Conservation (phyloP, 2,329 filamentous ascomycete species). For the Botrytis byssoidea region DNA sequence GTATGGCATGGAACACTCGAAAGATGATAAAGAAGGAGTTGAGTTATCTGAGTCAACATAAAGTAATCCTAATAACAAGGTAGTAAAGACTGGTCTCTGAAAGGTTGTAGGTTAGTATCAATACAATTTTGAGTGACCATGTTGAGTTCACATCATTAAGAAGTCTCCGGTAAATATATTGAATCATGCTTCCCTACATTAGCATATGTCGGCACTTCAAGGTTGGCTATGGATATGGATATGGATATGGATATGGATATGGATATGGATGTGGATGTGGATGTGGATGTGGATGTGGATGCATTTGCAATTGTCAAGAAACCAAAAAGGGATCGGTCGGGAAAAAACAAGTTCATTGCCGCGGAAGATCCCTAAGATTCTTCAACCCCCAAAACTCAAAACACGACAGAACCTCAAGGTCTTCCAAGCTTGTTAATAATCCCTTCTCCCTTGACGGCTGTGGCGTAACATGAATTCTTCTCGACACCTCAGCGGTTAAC, state of each 20-base stretch:
- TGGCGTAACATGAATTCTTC: not conserved
- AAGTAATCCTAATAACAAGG: not conserved
- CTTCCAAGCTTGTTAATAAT: too few relatives aligned
- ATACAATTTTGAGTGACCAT: not conserved
- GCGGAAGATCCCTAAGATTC: not conserved
- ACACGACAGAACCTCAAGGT: conserved; percentile 5
- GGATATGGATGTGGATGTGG: not conserved
- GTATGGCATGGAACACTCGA: not conserved
- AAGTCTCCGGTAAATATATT: not conserved
- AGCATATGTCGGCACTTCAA: conserved; percentile 3
- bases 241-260: not conserved
- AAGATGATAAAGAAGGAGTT: not conserved
- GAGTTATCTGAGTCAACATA: not conserved
- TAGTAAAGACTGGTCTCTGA: not conserved
- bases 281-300: not conserved
- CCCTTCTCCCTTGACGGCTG: not conserved
- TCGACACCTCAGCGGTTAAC: not conserved
- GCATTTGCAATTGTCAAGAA: not conserved
- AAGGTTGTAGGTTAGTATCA: not conserved
- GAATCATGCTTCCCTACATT: not conserved
- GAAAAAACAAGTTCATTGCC: not conserved
- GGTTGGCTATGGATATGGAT: not conserved
- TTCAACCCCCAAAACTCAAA: not conserved
- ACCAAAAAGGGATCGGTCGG: not conserved
- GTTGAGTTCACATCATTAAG: not conserved